These are phyloP conservation scores for Alternaria arborescens DNA, from an alignment of 2,329 filamentous ascomycete genomes.

Conservation along the genomic window DNA sequence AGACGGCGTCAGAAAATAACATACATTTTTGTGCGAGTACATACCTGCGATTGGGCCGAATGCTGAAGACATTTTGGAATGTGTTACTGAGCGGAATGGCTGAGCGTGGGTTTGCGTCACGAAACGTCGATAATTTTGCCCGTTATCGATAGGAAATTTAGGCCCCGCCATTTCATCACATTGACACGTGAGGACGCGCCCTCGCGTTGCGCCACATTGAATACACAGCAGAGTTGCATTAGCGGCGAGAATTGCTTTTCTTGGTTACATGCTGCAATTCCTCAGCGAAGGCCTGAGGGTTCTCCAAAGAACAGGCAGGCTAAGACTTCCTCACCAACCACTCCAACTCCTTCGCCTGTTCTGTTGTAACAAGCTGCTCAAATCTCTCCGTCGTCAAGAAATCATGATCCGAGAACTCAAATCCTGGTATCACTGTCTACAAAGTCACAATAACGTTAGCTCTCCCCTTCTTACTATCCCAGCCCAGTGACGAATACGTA, in stretches of 20 bases:
- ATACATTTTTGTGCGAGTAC: not conserved
- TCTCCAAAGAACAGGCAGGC: not conserved
- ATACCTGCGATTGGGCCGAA: constrained; percentile 15
- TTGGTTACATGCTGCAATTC: not conserved
- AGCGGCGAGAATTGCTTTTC: constrained; percentile 7
- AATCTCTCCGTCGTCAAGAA: constrained; percentile 64
- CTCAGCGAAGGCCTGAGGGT: not conserved
- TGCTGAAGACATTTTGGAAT: constrained; percentile 10
- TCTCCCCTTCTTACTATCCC: not conserved
- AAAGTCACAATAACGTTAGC: not conserved
- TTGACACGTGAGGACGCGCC: constrained; percentile 5
- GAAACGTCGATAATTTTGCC: constrained; percentile 8
- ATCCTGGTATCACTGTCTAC: constrained; percentile 70
- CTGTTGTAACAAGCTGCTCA: constrained; percentile 58
- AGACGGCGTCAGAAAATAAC: constrained; percentile 11
- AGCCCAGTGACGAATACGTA: constrained; percentile 23
- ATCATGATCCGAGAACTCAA: constrained; percentile 72
- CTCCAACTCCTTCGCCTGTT: constrained; percentile 59
- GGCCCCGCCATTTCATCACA: constrained; percentile 3
- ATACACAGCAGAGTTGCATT: not conserved
- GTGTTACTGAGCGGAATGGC: constrained; percentile 7
- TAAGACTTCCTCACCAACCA: constrained; percentile 50
- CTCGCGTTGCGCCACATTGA: not conserved
- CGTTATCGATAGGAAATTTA: constrained; percentile 13
- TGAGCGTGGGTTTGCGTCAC: constrained; percentile 15